Evolutionary conservation across 768 basidiomycete species (phyloP).

Genomic region (Cystobasidium ongulense): DNA sequence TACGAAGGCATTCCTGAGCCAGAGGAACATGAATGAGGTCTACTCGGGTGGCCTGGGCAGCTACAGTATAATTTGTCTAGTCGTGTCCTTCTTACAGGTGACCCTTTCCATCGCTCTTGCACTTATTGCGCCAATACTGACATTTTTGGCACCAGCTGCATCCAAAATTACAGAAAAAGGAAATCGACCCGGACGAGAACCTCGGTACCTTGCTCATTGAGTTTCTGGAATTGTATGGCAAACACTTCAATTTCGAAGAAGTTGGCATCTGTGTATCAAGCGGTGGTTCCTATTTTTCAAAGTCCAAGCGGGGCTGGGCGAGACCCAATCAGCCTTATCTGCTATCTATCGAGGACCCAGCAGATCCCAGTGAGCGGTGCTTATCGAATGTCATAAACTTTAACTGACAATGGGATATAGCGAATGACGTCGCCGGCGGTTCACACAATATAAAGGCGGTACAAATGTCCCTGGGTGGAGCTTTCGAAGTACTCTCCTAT

Average conservation of each 20-base stretch:
- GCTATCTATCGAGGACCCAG: constrained; percentile 87
- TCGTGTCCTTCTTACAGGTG: constrained; percentile 85
- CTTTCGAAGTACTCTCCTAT: constrained; percentile 58
- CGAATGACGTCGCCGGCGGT: constrained; percentile 84
- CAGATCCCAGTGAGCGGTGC: constrained; percentile 62
- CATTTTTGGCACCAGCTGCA: constrained; percentile 58
- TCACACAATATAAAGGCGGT: constrained; percentile 78
- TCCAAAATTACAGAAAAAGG: constrained; percentile 78
- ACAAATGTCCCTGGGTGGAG: constrained; percentile 72
- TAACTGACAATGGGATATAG: constrained; percentile 47
- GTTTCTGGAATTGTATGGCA: constrained; percentile 92
- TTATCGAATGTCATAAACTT: not conserved
- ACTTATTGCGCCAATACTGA: not conserved
- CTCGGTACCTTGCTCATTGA: constrained; percentile 91
- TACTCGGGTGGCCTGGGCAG: constrained; percentile 89
- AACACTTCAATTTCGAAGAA: constrained; percentile 57
- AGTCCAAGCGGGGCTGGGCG: constrained; percentile 70
- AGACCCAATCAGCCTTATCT: constrained; percentile 50
- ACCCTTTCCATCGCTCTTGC: constrained; percentile 29
- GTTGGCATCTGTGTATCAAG: constrained; percentile 73
- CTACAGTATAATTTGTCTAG: constrained; percentile 87
- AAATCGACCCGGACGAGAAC: constrained; percentile 78
- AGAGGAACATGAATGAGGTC: constrained; percentile 95
- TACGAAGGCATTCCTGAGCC: constrained; percentile 79
- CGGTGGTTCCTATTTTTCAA: constrained; percentile 82